Evolutionary conservation across 805 yeast species (phyloP).

Genomic region (Nematodospora valgi): DNA sequence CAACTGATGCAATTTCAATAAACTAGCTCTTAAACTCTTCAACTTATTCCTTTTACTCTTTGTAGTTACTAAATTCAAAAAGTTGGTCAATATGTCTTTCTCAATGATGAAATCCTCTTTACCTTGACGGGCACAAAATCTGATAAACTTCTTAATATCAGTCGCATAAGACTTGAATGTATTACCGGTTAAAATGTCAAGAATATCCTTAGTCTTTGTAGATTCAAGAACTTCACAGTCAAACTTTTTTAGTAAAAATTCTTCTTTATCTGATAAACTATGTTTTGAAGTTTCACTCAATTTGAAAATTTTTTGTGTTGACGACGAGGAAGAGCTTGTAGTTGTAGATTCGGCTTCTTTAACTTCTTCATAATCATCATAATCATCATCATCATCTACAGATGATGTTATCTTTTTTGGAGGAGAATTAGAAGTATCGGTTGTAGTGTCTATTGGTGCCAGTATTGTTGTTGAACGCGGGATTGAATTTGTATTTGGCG

Average conservation of each 20-base stretch:
- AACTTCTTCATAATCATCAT: neutral
- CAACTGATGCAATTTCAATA: conserved; percentile 10
- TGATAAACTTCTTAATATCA: conserved; percentile 9
- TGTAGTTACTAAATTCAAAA: neutral
- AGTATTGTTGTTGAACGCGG: neutral
- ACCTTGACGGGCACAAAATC: conserved; percentile 11
- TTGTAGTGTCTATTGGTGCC: neutral
- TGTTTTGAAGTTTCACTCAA: conserved; percentile 9
- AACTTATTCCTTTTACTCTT: conserved; percentile 2
- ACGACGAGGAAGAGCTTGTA: neutral
- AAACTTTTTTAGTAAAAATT: conserved; percentile 7
- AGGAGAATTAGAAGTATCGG: neutral
- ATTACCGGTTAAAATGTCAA: conserved; percentile 8
- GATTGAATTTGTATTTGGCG: neutral
- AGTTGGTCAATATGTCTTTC: conserved; percentile 7
- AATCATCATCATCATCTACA: too few relatives aligned
- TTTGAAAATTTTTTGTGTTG: neutral
- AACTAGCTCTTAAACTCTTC: conserved; percentile 8
- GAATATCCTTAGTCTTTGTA: conserved; percentile 3
- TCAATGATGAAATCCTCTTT: conserved; percentile 6
- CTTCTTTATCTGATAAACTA: conserved; percentile 6
- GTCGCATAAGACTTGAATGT: conserved; percentile 11
- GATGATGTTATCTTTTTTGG: too few relatives aligned
- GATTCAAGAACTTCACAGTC: conserved; percentile 9
- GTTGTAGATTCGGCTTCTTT: neutral